Conservation (phyloP, 495 filamentous ascomycete genomes). For the Amphirosellinia nigrospora region DNA sequence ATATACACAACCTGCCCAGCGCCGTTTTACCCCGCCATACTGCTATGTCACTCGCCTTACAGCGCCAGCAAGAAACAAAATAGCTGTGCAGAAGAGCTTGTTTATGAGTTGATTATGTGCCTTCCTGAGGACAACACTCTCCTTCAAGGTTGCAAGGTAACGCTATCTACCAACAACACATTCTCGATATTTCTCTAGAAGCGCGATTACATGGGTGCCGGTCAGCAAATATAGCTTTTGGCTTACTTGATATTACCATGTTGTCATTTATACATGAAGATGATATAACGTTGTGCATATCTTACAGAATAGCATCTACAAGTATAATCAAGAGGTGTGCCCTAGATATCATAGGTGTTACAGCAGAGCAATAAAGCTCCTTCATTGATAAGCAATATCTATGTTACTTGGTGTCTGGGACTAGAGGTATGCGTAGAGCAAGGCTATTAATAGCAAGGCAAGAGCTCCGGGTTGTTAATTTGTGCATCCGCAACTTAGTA, state of each 20-base stretch:
- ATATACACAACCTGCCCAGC: not conserved
- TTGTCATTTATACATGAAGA: not conserved
- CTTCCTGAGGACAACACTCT: not conserved
- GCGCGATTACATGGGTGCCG: not conserved
- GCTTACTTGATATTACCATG: not conserved
- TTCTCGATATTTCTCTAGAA: not conserved
- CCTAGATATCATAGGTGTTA: too few species aligned
- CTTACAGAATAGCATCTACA: too few species aligned
- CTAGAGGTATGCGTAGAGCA: not conserved
- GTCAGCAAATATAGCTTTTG: not conserved
- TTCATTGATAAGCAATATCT: too few species aligned
- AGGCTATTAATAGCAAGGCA: not conserved
- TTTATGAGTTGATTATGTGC: not conserved
- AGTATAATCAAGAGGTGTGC: too few species aligned
- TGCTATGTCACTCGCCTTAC: not conserved
- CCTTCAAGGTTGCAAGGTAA: not conserved
- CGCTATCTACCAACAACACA: not conserved
- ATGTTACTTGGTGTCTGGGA: too few species aligned
- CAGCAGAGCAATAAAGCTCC: too few species aligned
- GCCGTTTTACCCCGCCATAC: not conserved
- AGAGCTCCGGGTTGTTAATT: not conserved
- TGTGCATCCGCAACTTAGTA: not conserved
- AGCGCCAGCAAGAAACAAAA: not conserved
- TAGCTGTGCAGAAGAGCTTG: not conserved
- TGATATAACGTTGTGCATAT: not conserved